Evolutionary conservation across 1,139 yeast genomes (phyloP).

Genomic region (Blastobotrys buckinghamii): DNA sequence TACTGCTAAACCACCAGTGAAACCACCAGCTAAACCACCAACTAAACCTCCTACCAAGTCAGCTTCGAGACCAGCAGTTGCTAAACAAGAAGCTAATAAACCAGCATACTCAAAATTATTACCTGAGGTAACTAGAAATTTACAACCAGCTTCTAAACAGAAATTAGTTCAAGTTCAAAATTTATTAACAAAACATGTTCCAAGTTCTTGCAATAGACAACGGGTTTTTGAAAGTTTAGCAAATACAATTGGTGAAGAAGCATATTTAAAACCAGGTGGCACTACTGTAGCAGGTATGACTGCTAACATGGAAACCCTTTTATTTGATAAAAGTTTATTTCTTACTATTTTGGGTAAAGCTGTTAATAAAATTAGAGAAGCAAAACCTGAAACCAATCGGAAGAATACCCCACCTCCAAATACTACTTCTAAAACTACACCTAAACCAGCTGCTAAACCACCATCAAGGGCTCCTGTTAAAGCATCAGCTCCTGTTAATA

Average conservation of each 20-base stretch:
- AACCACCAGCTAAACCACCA: neutral
- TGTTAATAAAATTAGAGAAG: neutral
- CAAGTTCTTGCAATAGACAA: constrained; percentile 36
- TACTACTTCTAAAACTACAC: no score
- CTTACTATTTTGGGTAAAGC: neutral
- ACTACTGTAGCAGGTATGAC: constrained; percentile 72
- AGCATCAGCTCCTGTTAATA: no score
- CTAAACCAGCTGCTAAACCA: neutral
- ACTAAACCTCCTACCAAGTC: neutral
- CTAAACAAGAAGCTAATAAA: neutral
- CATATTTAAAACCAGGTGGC: constrained; percentile 80
- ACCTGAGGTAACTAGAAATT: neutral
- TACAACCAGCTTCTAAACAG: neutral
- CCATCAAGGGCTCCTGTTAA: no score
- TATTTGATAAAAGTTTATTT: constrained; percentile 57
- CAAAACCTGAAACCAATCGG: neutral
- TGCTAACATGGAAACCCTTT: constrained; percentile 54
- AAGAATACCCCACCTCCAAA: neutral
- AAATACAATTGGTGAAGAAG: constrained; percentile 43
- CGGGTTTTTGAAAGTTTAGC: constrained; percentile 89
- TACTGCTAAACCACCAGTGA: constrained; percentile 1
- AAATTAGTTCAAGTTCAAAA: neutral
- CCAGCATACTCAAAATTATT: constrained; percentile 2
- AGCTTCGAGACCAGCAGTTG: neutral
- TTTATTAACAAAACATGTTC: neutral